Base-by-base conservation (phyloP, 2,329 filamentous ascomycete genomes). In the Penicillium corylophilum region DNA sequence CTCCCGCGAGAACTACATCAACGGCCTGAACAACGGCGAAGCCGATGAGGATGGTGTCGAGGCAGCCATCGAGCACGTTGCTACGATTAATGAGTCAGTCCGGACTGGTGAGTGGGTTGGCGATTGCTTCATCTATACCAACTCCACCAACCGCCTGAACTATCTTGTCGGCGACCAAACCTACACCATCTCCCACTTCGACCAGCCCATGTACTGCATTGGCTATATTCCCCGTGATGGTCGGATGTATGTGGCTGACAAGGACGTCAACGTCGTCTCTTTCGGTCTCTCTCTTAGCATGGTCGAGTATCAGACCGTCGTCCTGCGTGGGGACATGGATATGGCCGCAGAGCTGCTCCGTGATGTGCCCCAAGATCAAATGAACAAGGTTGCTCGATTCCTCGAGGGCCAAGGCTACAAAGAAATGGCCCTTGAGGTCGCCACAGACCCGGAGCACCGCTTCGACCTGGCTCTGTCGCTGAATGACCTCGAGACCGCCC, bases 51-150 rank as follows among this genome's bases (percentile, higher is more conserved):
- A 96, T 71, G 94, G 94, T 50, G 93, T 96, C 5, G 94, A 99
- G 77, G 83, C 92, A 22, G 94, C 94, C 5, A 96, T 99, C 63
- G 94, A 97, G 68, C 89, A 97, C 24, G 89, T 97, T 48, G 96
- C 92, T 22, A 94, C 97, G 70, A 91, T 96, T 67, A 93, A 88
- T 68, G 94, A 97, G 76, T 89, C 82, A 58, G 91, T 97, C 46
- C 88, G 90, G 59, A 96, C 93, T 18, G 94, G 93, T 63, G 89
- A 95, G 77, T 99, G 94, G 94, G 89, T 99, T 51, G 94, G 94
- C 56, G 94, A 99, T 77, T 96, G 93, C 78, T 96, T 99, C 80
- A 92, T 97, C 71, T 99, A 97, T 81, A 96, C 94, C 49, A 97
- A 95, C 80, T 89, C 83, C 71, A 95, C 92, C 9, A 96, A 97